Evolutionary conservation across 2,329 filamentous ascomycete genomes (phyloP), one percentile per base, ranked within the genome.

Genomic region (Colletotrichum musae): DNA sequence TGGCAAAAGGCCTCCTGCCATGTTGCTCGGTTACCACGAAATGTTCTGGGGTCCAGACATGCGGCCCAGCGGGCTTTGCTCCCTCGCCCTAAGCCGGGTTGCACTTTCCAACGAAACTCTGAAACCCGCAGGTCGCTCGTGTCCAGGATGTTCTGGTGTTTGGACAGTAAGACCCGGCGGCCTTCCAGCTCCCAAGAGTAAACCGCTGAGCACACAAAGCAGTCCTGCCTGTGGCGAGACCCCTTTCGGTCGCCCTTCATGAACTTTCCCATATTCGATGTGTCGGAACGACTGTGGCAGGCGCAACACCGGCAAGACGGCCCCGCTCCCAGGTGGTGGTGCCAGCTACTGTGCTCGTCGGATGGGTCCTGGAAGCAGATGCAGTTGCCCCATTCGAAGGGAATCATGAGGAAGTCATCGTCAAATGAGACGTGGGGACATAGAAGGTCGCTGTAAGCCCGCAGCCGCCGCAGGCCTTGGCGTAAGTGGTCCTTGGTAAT

Each of bases 371-470:
- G 53, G 36, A 57, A 57, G 39, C 53, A 57, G 32, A 26, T 13
- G 36, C 53, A 57, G 36, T 45, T 16, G 18, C 53, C 53, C 36
- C 53, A 43, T 57, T 57, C 53, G 53, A 57, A 57, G 21, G 53
- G 39, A 36, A 36, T 43, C 36, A 57, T 43, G 36, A 57, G 53
- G 16, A 45, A 45, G 13, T 6, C 18, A n/a, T 57, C 53, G 6
- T 57, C n/a, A 15, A 57, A 57, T 3, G 39, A 57, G 5, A 24
- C 53, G 39, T 57, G 39, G 18, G 53, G 53, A 43, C 53, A 57
- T 9, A 57, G 36, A 3, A 57, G 24, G 36, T 26, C 39, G 53
- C 21, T 41, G 53, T 43, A 45, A 24, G 53, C 36, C 24, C 24
- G n/a, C 18, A 57, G 53, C 18, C 53, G 10, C 21, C n/a, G 53